Base-by-base conservation (phyloP, 2,329 filamentous ascomycete genomes). In the Colletotrichum zoysiae region DNA sequence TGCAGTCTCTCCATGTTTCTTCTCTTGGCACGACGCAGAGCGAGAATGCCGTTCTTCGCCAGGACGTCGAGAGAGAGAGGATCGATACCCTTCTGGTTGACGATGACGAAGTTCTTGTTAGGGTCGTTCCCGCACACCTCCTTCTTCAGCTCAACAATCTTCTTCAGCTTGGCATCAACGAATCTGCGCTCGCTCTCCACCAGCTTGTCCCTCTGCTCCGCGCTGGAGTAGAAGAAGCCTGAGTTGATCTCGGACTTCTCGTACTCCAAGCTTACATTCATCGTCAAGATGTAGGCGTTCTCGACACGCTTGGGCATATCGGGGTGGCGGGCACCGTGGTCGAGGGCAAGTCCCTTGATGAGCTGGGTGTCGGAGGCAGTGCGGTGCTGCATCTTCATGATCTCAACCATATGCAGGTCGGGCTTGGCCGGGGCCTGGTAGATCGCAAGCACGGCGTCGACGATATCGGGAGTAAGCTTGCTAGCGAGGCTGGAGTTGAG, bases 301-400 rank as follows among this genome's bases (percentile, higher is more conserved):
- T 97, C 94, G 40, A 99, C 90, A 70, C 93, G 89, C 87, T 97
- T 98, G 11, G 96, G 94, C 96, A 99, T 99, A 80, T 99, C 96
- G 3, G 96, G 96, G 84, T 99, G 96, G 79, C 96, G 90, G 16
- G 96, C 95, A 76, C 96, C 96, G 82, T 99, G 96, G 79, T 99
- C 96, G 73, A 99, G 86, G 12, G 94, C 96, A 70, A 99, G 87
- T 72, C 96, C 96, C 75, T 93, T 91, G 82, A 99, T 98, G 71
- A 99, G 90, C 83, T 97, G 95, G 69, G 96, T 99, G 82, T 99
- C 96, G 42, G 96, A 94, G 71, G 95, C 95, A 64, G 94, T 95
- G 77, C 95, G 93, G 86, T 99, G 96, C 86, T 99, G 96, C 95
- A 99, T 98, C 82, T 97, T 98, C 96, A 99, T 99, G 78, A 99